phyloP scores from a whole-genome alignment of 1,284 basidiomycete genomes.

The Boletus smithii region DNA sequence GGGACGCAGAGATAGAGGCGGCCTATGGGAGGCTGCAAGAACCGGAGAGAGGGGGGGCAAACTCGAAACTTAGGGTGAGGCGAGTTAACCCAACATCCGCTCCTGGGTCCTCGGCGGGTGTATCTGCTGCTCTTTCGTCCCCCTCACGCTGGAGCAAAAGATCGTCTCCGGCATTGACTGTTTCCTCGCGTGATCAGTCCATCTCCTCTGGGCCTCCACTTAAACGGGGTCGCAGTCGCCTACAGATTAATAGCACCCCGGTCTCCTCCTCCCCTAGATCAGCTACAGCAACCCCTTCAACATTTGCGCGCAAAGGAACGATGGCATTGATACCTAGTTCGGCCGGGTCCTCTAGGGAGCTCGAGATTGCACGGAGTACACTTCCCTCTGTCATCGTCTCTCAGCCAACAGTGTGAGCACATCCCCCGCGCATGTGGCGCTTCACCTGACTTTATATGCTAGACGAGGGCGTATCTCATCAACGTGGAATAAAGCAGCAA shows the following conservation, averaged over 20 bases:
- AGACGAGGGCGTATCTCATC: slow-evolving; percentile 35
- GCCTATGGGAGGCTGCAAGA: slow-evolving; percentile 24
- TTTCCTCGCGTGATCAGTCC: slow-evolving; percentile 18
- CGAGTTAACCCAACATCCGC: slow-evolving; percentile 11
- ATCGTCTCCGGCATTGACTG: slow-evolving; percentile 17
- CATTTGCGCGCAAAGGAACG: slow-evolving; percentile 10
- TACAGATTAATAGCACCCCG: slow-evolving; percentile 7
- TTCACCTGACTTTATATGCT: slow-evolving; percentile 3
- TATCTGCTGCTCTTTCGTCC: slow-evolving; percentile 4
- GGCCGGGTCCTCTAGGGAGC: slow-evolving; percentile 11
- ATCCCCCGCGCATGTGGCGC: not conserved
- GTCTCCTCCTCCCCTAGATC: slow-evolving; percentile 13
- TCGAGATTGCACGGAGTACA: not conserved
- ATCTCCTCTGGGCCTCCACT: slow-evolving; percentile 9
- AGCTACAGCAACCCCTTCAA: not conserved
- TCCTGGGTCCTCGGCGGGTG: slow-evolving; percentile 8
- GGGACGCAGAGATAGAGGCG: slow-evolving; percentile 31
- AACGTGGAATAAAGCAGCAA: slow-evolving; percentile 42
- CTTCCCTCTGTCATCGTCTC: slow-evolving; percentile 22
- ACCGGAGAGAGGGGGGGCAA: slow-evolving; percentile 28
- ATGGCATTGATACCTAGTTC: slow-evolving; percentile 11
- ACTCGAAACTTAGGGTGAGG: slow-evolving; percentile 25
- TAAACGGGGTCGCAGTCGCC: slow-evolving; percentile 14
- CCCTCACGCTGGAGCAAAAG: slow-evolving; percentile 8
- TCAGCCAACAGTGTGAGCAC: slow-evolving; percentile 29